These are phyloP conservation scores for Monilinia fructicola DNA, from an alignment of 2,329 filamentous ascomycete species.

Conservation along the genomic window DNA sequence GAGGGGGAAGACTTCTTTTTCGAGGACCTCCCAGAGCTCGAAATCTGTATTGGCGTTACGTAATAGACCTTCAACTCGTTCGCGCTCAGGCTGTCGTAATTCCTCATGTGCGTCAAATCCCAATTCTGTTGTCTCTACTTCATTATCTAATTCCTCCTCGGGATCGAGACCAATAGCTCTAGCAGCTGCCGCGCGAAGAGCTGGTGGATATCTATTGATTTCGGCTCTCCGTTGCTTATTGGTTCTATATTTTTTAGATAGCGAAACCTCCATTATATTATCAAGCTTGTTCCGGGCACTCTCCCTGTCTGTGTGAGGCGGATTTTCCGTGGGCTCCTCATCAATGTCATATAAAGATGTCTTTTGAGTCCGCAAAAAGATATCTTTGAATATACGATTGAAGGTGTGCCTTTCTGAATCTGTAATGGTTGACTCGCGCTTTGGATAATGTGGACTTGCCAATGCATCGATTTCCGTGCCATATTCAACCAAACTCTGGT, in stretches of 20 bases:
- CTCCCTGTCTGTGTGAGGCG: constrained; percentile 1
- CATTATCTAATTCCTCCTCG: constrained; percentile 22
- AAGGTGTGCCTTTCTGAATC: constrained; percentile 52
- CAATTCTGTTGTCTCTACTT: constrained; percentile 19
- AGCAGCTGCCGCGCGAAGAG: constrained; percentile 38
- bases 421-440: constrained; percentile 54
- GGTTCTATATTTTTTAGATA: constrained; percentile 20
- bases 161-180: constrained; percentile 35
- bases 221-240: constrained; percentile 27
- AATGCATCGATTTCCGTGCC: constrained; percentile 30
- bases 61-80: constrained; percentile 56
- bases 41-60: constrained; percentile 57
- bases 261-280: constrained; percentile 29
- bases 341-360: constrained; percentile 22
- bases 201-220: constrained; percentile 37
- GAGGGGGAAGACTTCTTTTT: constrained; percentile 64
- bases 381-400: constrained; percentile 58
- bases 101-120: constrained; percentile 28
- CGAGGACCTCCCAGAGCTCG: constrained; percentile 66
- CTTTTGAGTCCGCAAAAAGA: constrained; percentile 46
- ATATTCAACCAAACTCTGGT: constrained; percentile 21
- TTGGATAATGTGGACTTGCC: constrained; percentile 30
- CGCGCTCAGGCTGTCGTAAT: constrained; percentile 47
- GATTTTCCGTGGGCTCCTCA: neutral
- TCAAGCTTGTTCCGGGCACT: constrained; percentile 30